Evolutionary conservation across 148 eudicot genomes (phyloP).

Genomic region (Camellia granthamiana): DNA sequence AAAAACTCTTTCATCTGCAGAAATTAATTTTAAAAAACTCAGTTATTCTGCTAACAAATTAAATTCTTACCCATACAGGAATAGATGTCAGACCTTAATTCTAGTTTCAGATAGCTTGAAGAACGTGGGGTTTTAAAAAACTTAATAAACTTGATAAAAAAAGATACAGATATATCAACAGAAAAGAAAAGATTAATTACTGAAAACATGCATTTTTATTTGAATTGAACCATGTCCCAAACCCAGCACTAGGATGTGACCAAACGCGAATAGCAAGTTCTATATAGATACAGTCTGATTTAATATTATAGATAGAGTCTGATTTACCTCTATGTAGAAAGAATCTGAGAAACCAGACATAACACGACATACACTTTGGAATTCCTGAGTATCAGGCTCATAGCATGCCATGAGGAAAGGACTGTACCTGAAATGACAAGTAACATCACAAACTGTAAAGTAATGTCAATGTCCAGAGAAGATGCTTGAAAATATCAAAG

Average conservation of each 20-base stretch:
- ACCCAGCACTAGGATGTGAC: conserved; percentile 2
- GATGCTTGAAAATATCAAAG: background rate
- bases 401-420: conserved; percentile 99
- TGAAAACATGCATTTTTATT: background rate
- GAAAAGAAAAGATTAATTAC: background rate
- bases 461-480: background rate
- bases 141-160: background rate
- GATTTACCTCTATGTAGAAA: conserved; percentile 74
- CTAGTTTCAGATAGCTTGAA: background rate
- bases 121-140: background rate
- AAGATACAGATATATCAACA: background rate
- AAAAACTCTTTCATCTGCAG: conserved; percentile 87
- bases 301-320: background rate
- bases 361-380: conserved; percentile 94
- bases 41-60: background rate
- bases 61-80: background rate
- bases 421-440: conserved; percentile 69
- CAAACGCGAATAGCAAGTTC: background rate
- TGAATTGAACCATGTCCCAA: too few species aligned
- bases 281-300: background rate
- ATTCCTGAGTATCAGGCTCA: conserved; percentile 90
- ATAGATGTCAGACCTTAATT: background rate
- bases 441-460: conserved; percentile 8
- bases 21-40: background rate
- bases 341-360: conserved; percentile 97